These are phyloP conservation scores for Zygoascus bituminiphila DNA, from an alignment of 805 yeast genomes.

Conservation along the genomic window DNA sequence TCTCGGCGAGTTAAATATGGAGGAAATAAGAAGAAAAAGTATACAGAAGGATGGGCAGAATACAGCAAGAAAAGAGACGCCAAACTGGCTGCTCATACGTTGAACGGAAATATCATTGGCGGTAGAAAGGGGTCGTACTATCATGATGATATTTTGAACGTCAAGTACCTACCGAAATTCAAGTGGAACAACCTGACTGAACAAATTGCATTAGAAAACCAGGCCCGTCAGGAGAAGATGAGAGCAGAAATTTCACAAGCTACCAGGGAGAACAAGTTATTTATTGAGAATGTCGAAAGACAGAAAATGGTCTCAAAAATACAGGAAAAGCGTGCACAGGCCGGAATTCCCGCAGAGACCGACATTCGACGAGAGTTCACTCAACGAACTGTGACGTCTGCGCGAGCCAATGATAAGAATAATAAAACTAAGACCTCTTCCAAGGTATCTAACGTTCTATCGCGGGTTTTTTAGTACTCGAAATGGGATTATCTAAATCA, in stretches of 20 bases:
- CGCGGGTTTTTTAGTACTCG: slow-evolving; percentile 21
- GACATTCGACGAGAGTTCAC: slow-evolving; percentile 52
- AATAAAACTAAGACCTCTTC: slow-evolving; percentile 10
- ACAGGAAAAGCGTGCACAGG: slow-evolving; percentile 39
- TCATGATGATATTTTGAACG: slow-evolving; percentile 88
- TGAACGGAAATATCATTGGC: slow-evolving; percentile 84
- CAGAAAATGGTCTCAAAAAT: slow-evolving; percentile 74
- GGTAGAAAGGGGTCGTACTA: slow-evolving; percentile 88
- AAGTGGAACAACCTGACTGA: slow-evolving; percentile 94
- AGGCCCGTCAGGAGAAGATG: slow-evolving; percentile 77
- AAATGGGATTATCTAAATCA: neutral
- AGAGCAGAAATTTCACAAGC: slow-evolving; percentile 87
- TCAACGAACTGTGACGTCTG: slow-evolving; percentile 61
- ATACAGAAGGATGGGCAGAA: slow-evolving; percentile 96
- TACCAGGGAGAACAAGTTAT: slow-evolving; percentile 74
- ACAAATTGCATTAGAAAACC: slow-evolving; percentile 85
- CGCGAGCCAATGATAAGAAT: slow-evolving; percentile 54
- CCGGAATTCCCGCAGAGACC: slow-evolving; percentile 20
- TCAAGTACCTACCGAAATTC: slow-evolving; percentile 82
- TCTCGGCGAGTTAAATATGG: slow-evolving; percentile 71
- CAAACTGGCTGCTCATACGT: slow-evolving; percentile 72
- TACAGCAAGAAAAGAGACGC: slow-evolving; percentile 78
- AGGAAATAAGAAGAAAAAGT: slow-evolving; percentile 83
- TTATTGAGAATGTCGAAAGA: slow-evolving; percentile 73
- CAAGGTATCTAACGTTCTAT: slow-evolving; percentile 18